These are phyloP conservation scores for Cinchona pubescens DNA, from an alignment of 257 asterid species.

Conservation along the genomic window DNA sequence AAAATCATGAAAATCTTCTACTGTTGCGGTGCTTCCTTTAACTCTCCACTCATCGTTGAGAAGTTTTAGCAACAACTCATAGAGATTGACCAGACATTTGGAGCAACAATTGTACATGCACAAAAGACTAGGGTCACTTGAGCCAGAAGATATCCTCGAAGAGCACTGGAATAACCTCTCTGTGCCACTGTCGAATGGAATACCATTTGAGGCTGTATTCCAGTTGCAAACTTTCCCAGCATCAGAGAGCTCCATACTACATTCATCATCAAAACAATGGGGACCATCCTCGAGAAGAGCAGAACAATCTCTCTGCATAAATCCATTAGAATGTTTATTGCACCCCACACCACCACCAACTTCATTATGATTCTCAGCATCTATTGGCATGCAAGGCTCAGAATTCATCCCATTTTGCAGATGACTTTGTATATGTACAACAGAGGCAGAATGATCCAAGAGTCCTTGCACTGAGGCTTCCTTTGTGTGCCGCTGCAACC, in stretches of 20 bases:
- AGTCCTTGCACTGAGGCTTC: slow-evolving; percentile 28
- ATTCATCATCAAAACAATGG: slow-evolving; percentile 24
- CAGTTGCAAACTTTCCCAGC: slow-evolving; percentile 17
- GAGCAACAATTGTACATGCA: slow-evolving; percentile 71
- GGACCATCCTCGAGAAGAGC: slow-evolving; percentile 30
- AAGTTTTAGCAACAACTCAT: slow-evolving; percentile 34
- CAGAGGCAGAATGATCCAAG: slow-evolving; percentile 24
- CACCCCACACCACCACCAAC: slow-evolving; percentile 25
- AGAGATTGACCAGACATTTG: slow-evolving; percentile 58
- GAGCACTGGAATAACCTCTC: slow-evolving; percentile 23
- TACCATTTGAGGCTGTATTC: slow-evolving; percentile 23
- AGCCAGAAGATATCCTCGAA: slow-evolving; percentile 18
- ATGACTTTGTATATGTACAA: slow-evolving; percentile 9
- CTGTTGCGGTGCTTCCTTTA: slow-evolving; percentile 34
- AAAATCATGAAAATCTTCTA: slow-evolving; percentile 72
- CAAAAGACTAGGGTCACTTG: slow-evolving; percentile 22
- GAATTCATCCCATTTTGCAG: slow-evolving; percentile 32
- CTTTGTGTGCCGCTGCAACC: slow-evolving; percentile 29
- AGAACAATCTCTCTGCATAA: slow-evolving; percentile 24
- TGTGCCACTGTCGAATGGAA: slow-evolving; percentile 23
- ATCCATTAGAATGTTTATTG: slow-evolving; percentile 46
- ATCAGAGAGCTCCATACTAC: slow-evolving; percentile 20
- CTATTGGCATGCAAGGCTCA: slow-evolving; percentile 27
- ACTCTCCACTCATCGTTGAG: slow-evolving; percentile 39
- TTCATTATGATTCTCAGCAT: slow-evolving; percentile 26